Evolutionary conservation across 495 filamentous ascomycete genomes (phyloP).

Genomic region (Thermothielavioides terrestris): DNA sequence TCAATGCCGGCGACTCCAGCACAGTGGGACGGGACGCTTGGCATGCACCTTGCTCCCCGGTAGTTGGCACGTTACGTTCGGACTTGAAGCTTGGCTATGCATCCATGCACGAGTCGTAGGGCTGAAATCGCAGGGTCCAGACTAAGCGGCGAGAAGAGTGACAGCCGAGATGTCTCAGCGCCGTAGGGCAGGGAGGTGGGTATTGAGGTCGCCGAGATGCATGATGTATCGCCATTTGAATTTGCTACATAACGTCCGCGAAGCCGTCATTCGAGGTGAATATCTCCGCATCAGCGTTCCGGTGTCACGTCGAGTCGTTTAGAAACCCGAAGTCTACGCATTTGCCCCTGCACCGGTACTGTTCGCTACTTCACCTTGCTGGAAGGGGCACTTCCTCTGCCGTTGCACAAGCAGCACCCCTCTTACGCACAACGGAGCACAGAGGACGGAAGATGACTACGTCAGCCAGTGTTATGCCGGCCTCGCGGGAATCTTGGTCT

Average conservation of each 20-base stretch:
- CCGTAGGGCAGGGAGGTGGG: too few relatives aligned
- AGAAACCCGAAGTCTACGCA: too few relatives aligned
- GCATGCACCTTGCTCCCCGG: not conserved
- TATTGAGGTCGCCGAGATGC: not conserved
- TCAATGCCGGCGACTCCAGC: slow-evolving; percentile 4
- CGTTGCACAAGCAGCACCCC: too few relatives aligned
- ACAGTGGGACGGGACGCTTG: not conserved
- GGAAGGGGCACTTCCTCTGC: too few relatives aligned
- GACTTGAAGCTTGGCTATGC: not conserved
- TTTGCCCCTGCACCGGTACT: too few relatives aligned
- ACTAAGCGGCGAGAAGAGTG: not conserved
- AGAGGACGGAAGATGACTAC: not conserved
- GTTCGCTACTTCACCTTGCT: too few relatives aligned
- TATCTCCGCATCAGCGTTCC: too few relatives aligned
- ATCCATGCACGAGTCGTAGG: not conserved
- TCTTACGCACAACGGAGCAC: too few relatives aligned
- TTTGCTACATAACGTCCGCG: too few relatives aligned
- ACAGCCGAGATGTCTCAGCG: not conserved
- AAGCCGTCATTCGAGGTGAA: too few relatives aligned
- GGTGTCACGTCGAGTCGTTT: too few relatives aligned
- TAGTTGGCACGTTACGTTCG: slow-evolving; percentile 4
- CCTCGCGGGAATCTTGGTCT: not conserved
- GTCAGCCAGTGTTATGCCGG: not conserved
- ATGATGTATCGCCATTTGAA: too few relatives aligned
- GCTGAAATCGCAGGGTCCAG: not conserved